These are phyloP conservation scores for Trichoderma brevicompactum DNA, from an alignment of 2,329 filamentous ascomycete genomes.

Conservation along the genomic window DNA sequence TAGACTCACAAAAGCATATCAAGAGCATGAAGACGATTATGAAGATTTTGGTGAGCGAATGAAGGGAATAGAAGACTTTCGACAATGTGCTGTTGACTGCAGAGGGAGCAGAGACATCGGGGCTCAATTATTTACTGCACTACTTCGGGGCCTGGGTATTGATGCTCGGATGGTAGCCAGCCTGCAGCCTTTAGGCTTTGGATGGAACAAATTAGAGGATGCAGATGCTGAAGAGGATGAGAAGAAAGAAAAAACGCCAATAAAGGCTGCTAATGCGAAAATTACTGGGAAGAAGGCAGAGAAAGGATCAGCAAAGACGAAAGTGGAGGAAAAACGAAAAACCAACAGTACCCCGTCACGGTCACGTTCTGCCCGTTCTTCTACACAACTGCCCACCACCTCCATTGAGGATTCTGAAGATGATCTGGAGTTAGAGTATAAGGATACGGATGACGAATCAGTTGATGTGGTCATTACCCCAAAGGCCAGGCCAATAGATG, in stretches of 20 bases:
- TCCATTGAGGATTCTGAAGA: constrained; percentile 52
- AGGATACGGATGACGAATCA: constrained; percentile 62
- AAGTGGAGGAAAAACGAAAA: constrained; percentile 31
- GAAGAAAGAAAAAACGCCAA: constrained; percentile 28
- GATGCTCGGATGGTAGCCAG: constrained; percentile 84
- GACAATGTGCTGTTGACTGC: constrained; percentile 68
- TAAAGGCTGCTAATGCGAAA: constrained; percentile 24
- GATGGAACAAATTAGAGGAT: constrained; percentile 86
- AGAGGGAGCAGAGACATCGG: constrained; percentile 86
- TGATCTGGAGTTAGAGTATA: constrained; percentile 46
- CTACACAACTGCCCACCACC: constrained; percentile 20
- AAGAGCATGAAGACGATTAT: constrained; percentile 63
- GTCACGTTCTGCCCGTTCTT: constrained; percentile 29
- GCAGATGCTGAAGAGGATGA: constrained; percentile 57
- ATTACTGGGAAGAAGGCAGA: constrained; percentile 22
- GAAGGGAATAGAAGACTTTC: constrained; percentile 67
- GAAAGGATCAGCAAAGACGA: constrained; percentile 32
- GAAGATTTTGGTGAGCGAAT: constrained; percentile 82
- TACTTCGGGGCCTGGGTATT: constrained; percentile 78
- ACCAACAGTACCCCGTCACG: neutral
- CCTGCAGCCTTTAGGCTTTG: constrained; percentile 85
- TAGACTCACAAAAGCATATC: constrained; percentile 72
- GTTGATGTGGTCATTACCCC: constrained; percentile 57
- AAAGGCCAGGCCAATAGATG: constrained; percentile 44
- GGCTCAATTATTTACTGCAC: constrained; percentile 84